phyloP scores from a whole-genome alignment of 2,329 filamentous ascomycete species.

The Talaromyces sp. region DNA sequence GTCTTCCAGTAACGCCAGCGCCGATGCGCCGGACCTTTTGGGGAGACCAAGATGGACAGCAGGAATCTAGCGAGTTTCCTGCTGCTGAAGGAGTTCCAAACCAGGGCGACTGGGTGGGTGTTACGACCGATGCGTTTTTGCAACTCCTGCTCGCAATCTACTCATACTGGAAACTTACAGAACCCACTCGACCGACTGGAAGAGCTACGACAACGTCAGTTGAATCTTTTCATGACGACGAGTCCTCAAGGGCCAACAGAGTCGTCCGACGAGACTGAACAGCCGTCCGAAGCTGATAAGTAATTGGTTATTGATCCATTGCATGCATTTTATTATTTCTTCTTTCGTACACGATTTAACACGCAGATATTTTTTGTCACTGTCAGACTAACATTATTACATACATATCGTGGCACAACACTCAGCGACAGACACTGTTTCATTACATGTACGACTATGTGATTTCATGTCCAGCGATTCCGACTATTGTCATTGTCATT shows the following conservation, averaged over 20 bases:
- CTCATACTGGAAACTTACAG: conserved; percentile 53
- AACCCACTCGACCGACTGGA: conserved; percentile 68
- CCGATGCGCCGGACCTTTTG: conserved; percentile 44
- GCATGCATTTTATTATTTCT: background rate
- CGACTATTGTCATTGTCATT: background rate
- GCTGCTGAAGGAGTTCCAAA: conserved; percentile 77
- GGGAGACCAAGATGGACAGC: conserved; percentile 1
- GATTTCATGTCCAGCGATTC: background rate
- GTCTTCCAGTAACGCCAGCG: conserved; percentile 84
- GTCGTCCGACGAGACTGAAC: conserved; percentile 15
- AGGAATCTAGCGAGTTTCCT: conserved; percentile 53
- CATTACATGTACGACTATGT: conserved; percentile 8
- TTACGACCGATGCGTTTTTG: conserved; percentile 46
- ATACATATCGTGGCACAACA: background rate
- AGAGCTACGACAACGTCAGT: conserved; percentile 58
- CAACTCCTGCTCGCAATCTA: conserved; percentile 42
- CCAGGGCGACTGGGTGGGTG: conserved; percentile 93
- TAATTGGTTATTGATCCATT: background rate
- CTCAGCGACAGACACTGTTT: background rate
- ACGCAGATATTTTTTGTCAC: background rate
- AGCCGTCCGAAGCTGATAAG: background rate
- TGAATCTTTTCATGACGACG: conserved; percentile 7
- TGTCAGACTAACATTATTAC: background rate
- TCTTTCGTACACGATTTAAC: background rate
- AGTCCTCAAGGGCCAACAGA: conserved; percentile 4